phyloP scores from a whole-genome alignment of 83 land plant genomes.

The Larix sibirica region DNA sequence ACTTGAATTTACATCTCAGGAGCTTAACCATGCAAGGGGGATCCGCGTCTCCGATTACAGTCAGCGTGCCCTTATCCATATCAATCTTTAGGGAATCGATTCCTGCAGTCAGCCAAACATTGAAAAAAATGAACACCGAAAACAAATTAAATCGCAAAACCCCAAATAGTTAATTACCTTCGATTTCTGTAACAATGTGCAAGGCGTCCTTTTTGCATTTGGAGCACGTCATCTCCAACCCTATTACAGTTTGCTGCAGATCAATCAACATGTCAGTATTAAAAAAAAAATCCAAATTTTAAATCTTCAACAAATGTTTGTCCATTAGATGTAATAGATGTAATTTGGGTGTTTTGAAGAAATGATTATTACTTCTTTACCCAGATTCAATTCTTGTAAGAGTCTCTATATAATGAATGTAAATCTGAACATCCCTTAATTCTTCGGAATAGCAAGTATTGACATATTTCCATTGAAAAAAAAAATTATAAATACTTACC shows the following conservation, averaged over 20 bases:
- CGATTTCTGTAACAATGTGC: neutral
- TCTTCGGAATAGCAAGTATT: too few species aligned
- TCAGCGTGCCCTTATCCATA: neutral
- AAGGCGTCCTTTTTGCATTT: neutral
- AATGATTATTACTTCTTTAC: too few species aligned
- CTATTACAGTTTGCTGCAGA: neutral
- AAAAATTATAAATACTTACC: too few species aligned
- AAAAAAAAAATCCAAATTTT: too few species aligned
- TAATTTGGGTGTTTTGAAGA: too few species aligned
- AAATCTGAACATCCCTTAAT: too few species aligned
- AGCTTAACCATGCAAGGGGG: neutral
- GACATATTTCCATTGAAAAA: too few species aligned
- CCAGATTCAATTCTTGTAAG: too few species aligned
- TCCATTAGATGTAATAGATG: too few species aligned
- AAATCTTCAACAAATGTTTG: too few species aligned
- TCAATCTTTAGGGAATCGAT: neutral
- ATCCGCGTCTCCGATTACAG: constrained; percentile 7
- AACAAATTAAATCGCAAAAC: neutral
- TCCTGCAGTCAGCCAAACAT: neutral
- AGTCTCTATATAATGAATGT: too few species aligned
- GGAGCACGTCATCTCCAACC: neutral
- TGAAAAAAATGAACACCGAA: neutral
- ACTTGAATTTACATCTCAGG: neutral
- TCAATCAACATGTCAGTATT: neutral
- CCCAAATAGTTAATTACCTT: neutral